A percentile compares a stretch with the other conserved stretches of the same genome.
Evolutionary conservation across 495 filamentous ascomycete species (phyloP).

Genomic region (Podospora appendiculata): DNA sequence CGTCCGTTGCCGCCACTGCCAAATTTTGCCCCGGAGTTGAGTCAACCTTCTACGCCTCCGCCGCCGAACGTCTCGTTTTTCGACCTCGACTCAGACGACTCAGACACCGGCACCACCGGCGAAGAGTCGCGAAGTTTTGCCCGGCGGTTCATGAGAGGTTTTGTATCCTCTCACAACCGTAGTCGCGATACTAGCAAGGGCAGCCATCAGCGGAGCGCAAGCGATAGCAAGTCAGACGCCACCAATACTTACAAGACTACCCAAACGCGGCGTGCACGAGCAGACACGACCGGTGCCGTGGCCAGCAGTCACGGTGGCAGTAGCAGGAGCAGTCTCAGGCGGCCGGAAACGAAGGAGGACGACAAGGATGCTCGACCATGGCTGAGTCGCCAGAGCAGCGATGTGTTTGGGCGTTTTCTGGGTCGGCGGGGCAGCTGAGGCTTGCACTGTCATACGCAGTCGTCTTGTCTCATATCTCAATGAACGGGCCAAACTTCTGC

Average conservation of each 20-base stretch:
- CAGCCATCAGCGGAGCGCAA: neutral
- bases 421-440: neutral
- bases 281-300: neutral
- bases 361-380: neutral
- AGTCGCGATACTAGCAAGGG: neutral
- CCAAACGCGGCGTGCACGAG: neutral
- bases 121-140: constrained; percentile 8
- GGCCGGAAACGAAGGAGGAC: neutral
- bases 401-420: neutral
- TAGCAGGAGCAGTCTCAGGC: neutral
- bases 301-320: neutral
- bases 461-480: no score
- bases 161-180: neutral
- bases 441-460: no score
- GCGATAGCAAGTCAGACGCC: neutral
- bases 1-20: neutral
- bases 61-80: constrained; percentile 12
- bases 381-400: neutral
- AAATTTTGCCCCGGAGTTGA: neutral
- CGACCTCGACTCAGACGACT: constrained; percentile 16
- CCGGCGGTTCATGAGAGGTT: constrained; percentile 10
- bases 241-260: neutral
- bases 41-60: neutral
- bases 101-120: neutral
- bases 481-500: no score